These are phyloP conservation scores for Diaporthe ampelina DNA, from an alignment of 2,329 filamentous ascomycete species.

Conservation along the genomic window DNA sequence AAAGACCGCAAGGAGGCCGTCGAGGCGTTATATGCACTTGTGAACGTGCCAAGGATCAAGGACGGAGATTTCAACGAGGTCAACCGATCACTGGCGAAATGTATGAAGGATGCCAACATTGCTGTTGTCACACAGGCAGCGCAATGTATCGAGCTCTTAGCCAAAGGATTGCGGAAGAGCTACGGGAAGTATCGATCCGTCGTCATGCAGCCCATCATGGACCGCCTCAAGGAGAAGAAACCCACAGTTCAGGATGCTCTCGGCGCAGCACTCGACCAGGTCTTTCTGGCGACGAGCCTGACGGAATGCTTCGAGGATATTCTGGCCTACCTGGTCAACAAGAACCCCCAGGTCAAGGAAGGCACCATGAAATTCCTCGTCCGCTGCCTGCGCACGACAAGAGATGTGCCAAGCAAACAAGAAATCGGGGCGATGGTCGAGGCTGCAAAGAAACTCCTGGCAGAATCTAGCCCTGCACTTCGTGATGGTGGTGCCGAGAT, in stretches of 20 bases:
- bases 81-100: slow-evolving; percentile 87
- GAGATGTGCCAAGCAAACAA: slow-evolving; percentile 84
- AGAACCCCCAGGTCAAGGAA: slow-evolving; percentile 98
- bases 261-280: slow-evolving; percentile 83
- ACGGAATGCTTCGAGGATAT: slow-evolving; percentile 94
- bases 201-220: slow-evolving; percentile 91
- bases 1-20: slow-evolving; percentile 97
- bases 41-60: slow-evolving; percentile 92
- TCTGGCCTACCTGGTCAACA: slow-evolving; percentile 85
- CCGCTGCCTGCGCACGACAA: slow-evolving; percentile 85
- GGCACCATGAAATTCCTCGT: slow-evolving; percentile 95
- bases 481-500: slow-evolving; percentile 93
- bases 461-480: slow-evolving; percentile 88
- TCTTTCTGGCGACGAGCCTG: slow-evolving; percentile 76
- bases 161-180: slow-evolving; percentile 83
- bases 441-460: slow-evolving; percentile 86
- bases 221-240: slow-evolving; percentile 98
- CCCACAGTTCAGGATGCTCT: slow-evolving; percentile 88
- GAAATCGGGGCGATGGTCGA: slow-evolving; percentile 92
- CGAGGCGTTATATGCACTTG: slow-evolving; percentile 80
- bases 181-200: slow-evolving; percentile 86
- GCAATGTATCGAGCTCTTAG: slow-evolving; percentile 90
- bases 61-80: slow-evolving; percentile 91
- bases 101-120: slow-evolving; percentile 99
- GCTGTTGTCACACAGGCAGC: slow-evolving; percentile 94